Evolutionary conservation across 768 basidiomycete genomes (phyloP).

Genomic region (Lyophyllum semitale): DNA sequence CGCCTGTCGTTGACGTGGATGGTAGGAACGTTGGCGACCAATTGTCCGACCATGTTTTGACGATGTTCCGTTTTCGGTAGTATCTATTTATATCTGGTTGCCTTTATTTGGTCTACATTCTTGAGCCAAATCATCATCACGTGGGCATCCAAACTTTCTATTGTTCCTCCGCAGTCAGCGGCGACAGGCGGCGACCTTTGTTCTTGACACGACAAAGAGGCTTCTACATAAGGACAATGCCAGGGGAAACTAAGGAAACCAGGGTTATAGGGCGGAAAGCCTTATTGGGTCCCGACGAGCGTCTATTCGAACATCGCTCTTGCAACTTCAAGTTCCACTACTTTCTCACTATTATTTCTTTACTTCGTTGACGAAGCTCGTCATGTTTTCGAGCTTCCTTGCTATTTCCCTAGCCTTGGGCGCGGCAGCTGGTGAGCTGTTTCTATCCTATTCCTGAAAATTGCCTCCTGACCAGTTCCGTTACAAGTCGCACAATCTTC

Average conservation of each 20-base stretch:
- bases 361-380: slow-evolving; percentile 26
- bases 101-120: not conserved
- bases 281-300: slow-evolving; percentile 1
- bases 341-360: slow-evolving; percentile 4
- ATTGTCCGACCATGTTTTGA: too few relatives aligned
- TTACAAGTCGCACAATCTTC: slow-evolving; percentile 55
- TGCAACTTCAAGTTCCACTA: slow-evolving; percentile 10
- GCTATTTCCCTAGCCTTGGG: slow-evolving; percentile 30
- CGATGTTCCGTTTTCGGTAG: not conserved
- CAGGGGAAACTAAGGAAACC: slow-evolving; percentile 8
- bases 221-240: slow-evolving; percentile 18
- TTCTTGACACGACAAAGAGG: slow-evolving; percentile 10
- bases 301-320: slow-evolving; percentile 5
- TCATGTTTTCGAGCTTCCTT: slow-evolving; percentile 38
- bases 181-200: not conserved
- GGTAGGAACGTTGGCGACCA: too few relatives aligned
- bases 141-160: not conserved
- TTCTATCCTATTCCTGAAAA: not conserved
- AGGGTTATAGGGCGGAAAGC: slow-evolving; percentile 1
- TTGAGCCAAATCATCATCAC: not conserved
- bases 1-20: too few relatives aligned
- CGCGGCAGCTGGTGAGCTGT: slow-evolving; percentile 38
- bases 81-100: not conserved
- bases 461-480: not conserved
- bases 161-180: not conserved